Evolutionary conservation across 768 basidiomycete genomes (phyloP).

Genomic region (Sporobolomyces roseus): DNA sequence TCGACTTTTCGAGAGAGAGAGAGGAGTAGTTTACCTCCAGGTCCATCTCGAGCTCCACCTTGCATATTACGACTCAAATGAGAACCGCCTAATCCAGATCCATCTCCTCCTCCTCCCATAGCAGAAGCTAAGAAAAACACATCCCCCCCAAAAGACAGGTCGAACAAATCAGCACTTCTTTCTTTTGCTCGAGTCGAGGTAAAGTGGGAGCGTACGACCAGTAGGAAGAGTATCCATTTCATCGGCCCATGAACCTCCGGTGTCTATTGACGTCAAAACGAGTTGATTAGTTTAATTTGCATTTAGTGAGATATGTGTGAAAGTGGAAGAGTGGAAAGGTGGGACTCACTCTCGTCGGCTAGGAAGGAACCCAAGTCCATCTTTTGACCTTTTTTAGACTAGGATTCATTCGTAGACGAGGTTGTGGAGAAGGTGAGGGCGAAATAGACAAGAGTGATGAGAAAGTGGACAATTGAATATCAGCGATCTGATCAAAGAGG

Average conservation of each 20-base stretch:
- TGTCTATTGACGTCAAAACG: constrained; percentile 51
- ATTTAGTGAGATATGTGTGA: no score
- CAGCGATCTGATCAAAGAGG: no score
- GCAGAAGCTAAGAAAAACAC: constrained; percentile 32
- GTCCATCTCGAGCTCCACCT: background rate
- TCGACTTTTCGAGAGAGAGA: background rate
- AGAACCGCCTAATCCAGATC: constrained; percentile 35
- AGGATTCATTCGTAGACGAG: background rate
- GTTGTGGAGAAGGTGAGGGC: background rate
- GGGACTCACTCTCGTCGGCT: constrained; percentile 68
- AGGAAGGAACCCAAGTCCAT: constrained; percentile 91
- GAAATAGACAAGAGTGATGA: background rate
- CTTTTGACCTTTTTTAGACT: constrained; percentile 84
- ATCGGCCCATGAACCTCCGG: constrained; percentile 94
- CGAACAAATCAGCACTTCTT: no score
- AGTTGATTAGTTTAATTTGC: background rate
- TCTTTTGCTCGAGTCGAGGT: no score
- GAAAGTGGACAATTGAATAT: background rate
- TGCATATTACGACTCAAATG: constrained; percentile 33
- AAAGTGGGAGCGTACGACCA: constrained; percentile 66
- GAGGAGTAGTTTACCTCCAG: background rate
- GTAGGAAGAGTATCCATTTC: constrained; percentile 92
- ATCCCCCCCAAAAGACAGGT: no score
- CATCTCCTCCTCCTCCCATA: background rate
- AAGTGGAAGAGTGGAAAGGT: background rate